Evolutionary conservation across 169 alveolate genomes (phyloP).

Genomic region (Babesia bovis): DNA sequence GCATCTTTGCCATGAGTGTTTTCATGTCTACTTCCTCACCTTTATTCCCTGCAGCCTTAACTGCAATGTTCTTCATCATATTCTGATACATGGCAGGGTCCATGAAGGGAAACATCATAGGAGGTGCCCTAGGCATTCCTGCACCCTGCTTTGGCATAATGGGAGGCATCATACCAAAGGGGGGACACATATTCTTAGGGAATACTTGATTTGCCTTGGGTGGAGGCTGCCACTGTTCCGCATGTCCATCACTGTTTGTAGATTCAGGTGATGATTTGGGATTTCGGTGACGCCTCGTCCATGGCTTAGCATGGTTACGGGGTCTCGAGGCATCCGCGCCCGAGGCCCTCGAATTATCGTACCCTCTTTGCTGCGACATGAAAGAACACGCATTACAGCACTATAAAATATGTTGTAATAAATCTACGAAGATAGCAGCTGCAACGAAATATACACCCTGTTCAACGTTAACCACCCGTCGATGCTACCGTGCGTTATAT

Average conservation of each 20-base stretch:
- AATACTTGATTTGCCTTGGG: conserved; percentile 33
- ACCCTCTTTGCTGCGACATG: conserved; percentile 30
- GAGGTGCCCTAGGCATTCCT: conserved; percentile 25
- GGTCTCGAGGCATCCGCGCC: conserved; percentile 39
- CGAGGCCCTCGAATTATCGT: conserved; percentile 24
- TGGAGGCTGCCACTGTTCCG: conserved; percentile 2
- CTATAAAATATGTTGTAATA: background rate
- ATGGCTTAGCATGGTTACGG: conserved; percentile 34
- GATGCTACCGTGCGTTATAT: conserved; percentile 32
- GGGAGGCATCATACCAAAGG: conserved; percentile 41
- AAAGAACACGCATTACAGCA: background rate
- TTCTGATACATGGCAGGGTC: conserved; percentile 50
- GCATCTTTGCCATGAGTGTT: conserved; percentile 43
- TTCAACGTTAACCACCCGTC: conserved; percentile 17
- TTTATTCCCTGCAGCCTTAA: conserved; percentile 35
- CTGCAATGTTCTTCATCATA: conserved; percentile 39
- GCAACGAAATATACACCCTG: conserved; percentile 13
- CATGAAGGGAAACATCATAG: conserved; percentile 34
- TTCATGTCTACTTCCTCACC: conserved; percentile 53
- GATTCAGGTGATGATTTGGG: background rate
- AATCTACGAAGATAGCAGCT: background rate
- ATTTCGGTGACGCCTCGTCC: conserved; percentile 35
- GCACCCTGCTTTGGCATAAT: conserved; percentile 46
- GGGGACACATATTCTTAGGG: conserved; percentile 27
- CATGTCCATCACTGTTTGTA: background rate